A percentile compares a stretch with the other conserved stretches of the same genome.
Conservation (phyloP, 768 basidiomycete species). For the Lactarius deliciosus region DNA sequence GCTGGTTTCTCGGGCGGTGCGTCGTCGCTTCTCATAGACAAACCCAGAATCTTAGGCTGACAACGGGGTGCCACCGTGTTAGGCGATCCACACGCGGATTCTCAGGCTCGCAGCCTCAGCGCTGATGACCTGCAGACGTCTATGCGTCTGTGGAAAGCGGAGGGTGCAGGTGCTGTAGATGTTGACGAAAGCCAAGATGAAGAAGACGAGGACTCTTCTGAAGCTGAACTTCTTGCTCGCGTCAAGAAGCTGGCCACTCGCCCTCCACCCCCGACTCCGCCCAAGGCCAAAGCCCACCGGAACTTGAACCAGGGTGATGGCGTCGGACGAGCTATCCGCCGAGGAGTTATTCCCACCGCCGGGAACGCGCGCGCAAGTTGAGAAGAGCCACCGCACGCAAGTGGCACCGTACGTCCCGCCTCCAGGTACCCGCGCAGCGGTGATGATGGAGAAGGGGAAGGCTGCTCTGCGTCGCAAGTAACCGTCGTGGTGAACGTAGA, state of each 20-base stretch:
- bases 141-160: background rate
- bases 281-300: background rate
- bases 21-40: background rate
- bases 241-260: background rate
- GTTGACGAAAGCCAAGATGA: background rate
- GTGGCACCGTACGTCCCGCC: constrained; percentile 14
- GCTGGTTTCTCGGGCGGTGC: constrained; percentile 6
- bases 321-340: background rate
- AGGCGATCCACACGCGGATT: background rate
- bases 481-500: background rate
- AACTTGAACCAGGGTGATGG: background rate
- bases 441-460: constrained; percentile 7
- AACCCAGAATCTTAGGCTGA: background rate
- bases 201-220: background rate
- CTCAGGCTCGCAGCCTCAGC: background rate
- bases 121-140: constrained; percentile 1
- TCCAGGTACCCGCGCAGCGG: constrained; percentile 22
- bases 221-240: constrained; percentile 1
- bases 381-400: constrained; percentile 14
- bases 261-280: too few relatives aligned
- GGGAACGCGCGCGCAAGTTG: constrained; percentile 11
- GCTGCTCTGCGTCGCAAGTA: background rate
- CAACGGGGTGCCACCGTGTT: background rate
- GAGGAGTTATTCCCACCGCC: constrained; percentile 20
- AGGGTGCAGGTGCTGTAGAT: background rate